Conservation (phyloP, 805 yeast species). For the Jamesozyma lodderae region DNA sequence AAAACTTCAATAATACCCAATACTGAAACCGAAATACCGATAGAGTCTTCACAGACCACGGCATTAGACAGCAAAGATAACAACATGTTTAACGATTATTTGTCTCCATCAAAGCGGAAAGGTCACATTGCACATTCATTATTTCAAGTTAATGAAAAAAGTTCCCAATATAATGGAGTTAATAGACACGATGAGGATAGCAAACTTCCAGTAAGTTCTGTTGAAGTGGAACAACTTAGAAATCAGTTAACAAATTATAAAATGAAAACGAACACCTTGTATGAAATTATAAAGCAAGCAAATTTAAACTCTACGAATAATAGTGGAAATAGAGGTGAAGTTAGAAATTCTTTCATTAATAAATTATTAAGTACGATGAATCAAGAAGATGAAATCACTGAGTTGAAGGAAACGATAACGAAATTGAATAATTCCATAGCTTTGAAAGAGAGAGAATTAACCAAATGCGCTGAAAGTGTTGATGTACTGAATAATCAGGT, state of each 20-base stretch:
- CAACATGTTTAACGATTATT: neutral
- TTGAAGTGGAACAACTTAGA: conserved; percentile 33
- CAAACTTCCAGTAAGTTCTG: too few relatives aligned
- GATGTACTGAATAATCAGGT: conserved; percentile 23
- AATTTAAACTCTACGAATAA: conserved; percentile 4
- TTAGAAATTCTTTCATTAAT: conserved; percentile 16
- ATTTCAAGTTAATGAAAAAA: neutral
- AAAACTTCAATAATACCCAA: too few relatives aligned
- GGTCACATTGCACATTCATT: neutral
- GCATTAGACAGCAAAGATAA: neutral
- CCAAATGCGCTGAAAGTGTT: conserved; percentile 17
- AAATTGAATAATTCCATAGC: conserved; percentile 6
- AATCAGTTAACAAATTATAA: conserved; percentile 36
- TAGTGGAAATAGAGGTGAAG: conserved; percentile 1
- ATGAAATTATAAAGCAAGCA: conserved; percentile 26
- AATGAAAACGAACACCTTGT: conserved; percentile 28
- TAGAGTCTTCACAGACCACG: neutral
- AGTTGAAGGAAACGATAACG: conserved; percentile 5
- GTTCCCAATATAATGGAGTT: neutral
- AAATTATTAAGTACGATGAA: conserved; percentile 15
- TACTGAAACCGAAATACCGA: too few relatives aligned
- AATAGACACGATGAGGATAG: too few relatives aligned
- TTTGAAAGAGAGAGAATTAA: conserved; percentile 2
- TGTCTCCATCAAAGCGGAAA: neutral
- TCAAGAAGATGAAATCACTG: conserved; percentile 17